These are phyloP conservation scores for Geotrichum cucujoidarum DNA, from an alignment of 1,139 yeast genomes.

Conservation along the genomic window DNA sequence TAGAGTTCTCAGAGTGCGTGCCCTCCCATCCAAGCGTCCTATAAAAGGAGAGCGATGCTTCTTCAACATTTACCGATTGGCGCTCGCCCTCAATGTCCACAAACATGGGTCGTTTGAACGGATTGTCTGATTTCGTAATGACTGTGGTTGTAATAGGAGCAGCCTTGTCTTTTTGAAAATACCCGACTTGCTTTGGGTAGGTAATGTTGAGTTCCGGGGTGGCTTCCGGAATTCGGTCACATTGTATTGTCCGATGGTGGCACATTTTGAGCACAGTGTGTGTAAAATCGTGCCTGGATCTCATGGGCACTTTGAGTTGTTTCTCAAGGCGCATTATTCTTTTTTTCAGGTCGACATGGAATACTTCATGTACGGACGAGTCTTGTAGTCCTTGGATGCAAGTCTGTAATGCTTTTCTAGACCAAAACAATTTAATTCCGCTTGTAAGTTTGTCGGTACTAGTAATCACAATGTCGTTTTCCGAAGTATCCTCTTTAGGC, in stretches of 20 bases:
- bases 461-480: neutral
- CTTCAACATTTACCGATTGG: constrained; percentile 31
- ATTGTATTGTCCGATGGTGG: constrained; percentile 12
- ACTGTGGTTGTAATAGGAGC: constrained; percentile 10
- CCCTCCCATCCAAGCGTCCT: constrained; percentile 34
- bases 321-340: constrained; percentile 21
- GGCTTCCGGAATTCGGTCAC: constrained; percentile 4
- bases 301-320: constrained; percentile 15
- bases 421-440: constrained; percentile 22
- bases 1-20: constrained; percentile 37
- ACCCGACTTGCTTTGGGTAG: constrained; percentile 7
- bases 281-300: constrained; percentile 14
- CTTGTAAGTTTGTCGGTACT: constrained; percentile 5
- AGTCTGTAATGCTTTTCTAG: constrained; percentile 27
- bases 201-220: constrained; percentile 7
- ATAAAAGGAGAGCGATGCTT: constrained; percentile 34
- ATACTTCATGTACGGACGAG: constrained; percentile 22
- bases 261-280: constrained; percentile 4
- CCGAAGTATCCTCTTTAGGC: constrained; percentile 1
- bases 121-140: constrained; percentile 7
- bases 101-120: constrained; percentile 9
- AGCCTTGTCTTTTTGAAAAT: neutral
- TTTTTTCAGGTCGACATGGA: constrained; percentile 26
- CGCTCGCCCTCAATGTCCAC: constrained; percentile 20
- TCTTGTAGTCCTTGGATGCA: constrained; percentile 28